These are phyloP conservation scores for Colletotrichum brevisporum DNA, from an alignment of 2,329 filamentous ascomycete genomes.

Conservation along the genomic window DNA sequence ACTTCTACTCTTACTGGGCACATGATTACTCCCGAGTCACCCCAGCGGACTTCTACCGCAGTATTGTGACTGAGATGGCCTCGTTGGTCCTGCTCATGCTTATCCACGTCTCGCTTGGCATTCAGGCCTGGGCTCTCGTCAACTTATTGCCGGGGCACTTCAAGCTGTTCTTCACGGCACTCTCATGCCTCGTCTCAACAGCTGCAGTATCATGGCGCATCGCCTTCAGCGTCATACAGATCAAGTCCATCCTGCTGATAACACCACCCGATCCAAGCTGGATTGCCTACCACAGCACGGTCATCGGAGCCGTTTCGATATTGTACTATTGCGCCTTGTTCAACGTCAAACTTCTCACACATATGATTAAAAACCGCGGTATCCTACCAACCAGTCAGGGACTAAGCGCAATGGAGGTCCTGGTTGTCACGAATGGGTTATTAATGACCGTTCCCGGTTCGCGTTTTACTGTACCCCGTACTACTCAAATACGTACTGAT, in stretches of 20 bases:
- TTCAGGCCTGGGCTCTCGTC: slow-evolving; percentile 69
- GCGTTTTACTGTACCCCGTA: slow-evolving; percentile 37
- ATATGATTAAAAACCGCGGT: slow-evolving; percentile 63
- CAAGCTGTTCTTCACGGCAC: slow-evolving; percentile 48
- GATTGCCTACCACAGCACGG: slow-evolving; percentile 54
- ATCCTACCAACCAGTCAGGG: slow-evolving; percentile 59
- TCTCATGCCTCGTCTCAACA: slow-evolving; percentile 53
- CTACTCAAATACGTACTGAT: slow-evolving; percentile 19
- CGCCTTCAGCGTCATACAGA: slow-evolving; percentile 54
- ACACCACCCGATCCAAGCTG: slow-evolving; percentile 48
- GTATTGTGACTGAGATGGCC: slow-evolving; percentile 57
- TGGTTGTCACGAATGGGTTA: slow-evolving; percentile 69
- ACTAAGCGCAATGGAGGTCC: slow-evolving; percentile 66
- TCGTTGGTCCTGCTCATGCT: slow-evolving; percentile 60
- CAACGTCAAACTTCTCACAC: slow-evolving; percentile 64
- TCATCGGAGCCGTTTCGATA: slow-evolving; percentile 58
- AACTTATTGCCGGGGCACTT: slow-evolving; percentile 59
- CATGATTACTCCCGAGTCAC: slow-evolving; percentile 67
- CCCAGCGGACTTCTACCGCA: slow-evolving; percentile 50
- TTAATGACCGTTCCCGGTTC: slow-evolving; percentile 70
- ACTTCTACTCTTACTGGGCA: slow-evolving; percentile 73
- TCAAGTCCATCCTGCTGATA: slow-evolving; percentile 47
- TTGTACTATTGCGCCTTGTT: slow-evolving; percentile 71
- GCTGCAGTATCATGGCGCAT: slow-evolving; percentile 49
- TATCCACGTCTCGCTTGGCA: slow-evolving; percentile 62